Percentiles rank a stretch among this genome's conserved stretches.
Conservation (phyloP, 2,329 filamentous ascomycete genomes). For the Zymoseptoria pseudotritici region DNA sequence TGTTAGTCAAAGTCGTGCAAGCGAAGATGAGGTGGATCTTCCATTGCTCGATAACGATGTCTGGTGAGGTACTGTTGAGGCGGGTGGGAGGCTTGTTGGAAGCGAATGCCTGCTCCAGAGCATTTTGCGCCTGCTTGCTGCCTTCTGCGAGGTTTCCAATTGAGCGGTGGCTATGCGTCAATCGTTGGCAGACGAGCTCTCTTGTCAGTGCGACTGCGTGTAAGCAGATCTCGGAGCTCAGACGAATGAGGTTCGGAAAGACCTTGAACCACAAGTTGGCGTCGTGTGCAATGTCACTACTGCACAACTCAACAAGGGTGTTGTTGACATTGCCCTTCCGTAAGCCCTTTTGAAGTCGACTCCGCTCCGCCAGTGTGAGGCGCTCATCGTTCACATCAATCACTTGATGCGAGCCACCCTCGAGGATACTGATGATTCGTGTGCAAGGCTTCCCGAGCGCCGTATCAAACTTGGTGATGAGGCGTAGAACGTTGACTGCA, state of each 20-base stretch:
- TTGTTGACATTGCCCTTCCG: conserved; percentile 76
- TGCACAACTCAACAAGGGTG: conserved; percentile 86
- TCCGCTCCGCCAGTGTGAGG: conserved; percentile 84
- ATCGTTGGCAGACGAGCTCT: conserved; percentile 84
- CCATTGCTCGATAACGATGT: conserved; percentile 93
- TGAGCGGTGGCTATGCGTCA: conserved; percentile 84
- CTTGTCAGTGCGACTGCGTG: conserved; percentile 85
- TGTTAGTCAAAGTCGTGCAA: conserved; percentile 83
- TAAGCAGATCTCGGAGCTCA: conserved; percentile 83
- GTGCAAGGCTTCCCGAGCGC: conserved; percentile 70
- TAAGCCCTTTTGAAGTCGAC: conserved; percentile 81
- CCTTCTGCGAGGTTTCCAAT: conserved; percentile 73
- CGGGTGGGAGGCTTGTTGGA: conserved; percentile 31
- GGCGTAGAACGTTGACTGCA: conserved; percentile 81
- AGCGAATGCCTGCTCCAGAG: conserved; percentile 51
- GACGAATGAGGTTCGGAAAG: conserved; percentile 87
- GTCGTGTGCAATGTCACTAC: conserved; percentile 91
- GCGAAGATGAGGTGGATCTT: conserved; percentile 96
- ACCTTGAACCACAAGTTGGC: conserved; percentile 96
- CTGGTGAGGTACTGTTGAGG: conserved; percentile 61
- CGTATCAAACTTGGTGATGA: conserved; percentile 89
- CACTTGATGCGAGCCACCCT: conserved; percentile 79
- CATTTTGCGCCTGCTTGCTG: conserved; percentile 43
- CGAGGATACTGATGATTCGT: conserved; percentile 83
- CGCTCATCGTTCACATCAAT: conserved; percentile 91